A percentile compares a stretch with the other conserved stretches of the same genome.
These are phyloP conservation scores for Liriodendron chinense DNA, from an alignment of 164 flowering plant species.

Conservation along the genomic window DNA sequence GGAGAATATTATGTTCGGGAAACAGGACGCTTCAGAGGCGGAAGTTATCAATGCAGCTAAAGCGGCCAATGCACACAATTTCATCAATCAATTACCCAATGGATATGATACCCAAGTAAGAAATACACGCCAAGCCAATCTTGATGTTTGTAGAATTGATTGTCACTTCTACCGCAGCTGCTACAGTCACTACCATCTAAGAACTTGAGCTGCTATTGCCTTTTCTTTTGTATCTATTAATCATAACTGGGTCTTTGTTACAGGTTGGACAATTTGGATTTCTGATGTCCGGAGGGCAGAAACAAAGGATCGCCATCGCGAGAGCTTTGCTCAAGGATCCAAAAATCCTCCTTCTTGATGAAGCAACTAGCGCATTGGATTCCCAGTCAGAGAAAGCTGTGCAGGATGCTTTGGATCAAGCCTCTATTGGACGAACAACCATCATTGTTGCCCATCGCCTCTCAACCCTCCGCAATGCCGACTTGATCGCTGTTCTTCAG, in stretches of 20 bases:
- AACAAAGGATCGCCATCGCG: constrained; percentile 50
- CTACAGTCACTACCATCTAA: neutral
- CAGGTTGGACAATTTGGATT: constrained; percentile 52
- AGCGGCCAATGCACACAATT: constrained; percentile 52
- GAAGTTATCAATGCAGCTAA: constrained; percentile 38
- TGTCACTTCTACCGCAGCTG: neutral
- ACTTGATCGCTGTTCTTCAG: constrained; percentile 37
- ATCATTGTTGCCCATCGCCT: constrained; percentile 45
- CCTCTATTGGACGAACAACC: constrained; percentile 43
- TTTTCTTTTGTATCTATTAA: neutral
- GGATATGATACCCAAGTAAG: constrained; percentile 61
- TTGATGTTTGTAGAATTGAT: neutral
- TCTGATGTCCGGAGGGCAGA: constrained; percentile 53
- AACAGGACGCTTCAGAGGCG: constrained; percentile 45
- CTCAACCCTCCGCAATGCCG: constrained; percentile 35
- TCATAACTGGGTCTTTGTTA: neutral
- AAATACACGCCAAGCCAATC: neutral
- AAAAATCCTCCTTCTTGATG: constrained; percentile 43
- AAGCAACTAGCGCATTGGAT: constrained; percentile 52
- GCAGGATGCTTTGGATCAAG: constrained; percentile 46
- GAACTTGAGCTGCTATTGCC: neutral
- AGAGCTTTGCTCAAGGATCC: constrained; percentile 48
- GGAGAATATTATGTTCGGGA: constrained; percentile 54
- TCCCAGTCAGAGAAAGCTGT: constrained; percentile 44
- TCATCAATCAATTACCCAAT: constrained; percentile 39